Evolutionary conservation across 192 early-diverging fungal genomes (phyloP), one percentile per base, ranked within the genome.

Genomic region (Pilaira anomala): DNA sequence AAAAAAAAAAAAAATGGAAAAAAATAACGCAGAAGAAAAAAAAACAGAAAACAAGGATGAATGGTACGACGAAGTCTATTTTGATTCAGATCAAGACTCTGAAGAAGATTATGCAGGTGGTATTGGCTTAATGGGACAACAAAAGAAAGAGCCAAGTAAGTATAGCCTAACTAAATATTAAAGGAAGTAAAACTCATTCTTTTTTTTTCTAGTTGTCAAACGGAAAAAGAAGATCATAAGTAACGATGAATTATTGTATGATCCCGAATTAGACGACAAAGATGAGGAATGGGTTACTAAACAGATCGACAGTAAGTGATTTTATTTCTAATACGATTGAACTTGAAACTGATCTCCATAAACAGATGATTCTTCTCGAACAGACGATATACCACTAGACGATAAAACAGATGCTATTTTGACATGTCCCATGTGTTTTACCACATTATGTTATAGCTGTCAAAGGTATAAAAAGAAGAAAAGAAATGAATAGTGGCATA

Each of bases 381-480:
- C 24, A 62, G 46, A n/a, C 29, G 44, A 28, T 40, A 80, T 33
- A 51, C 66, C 44, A 63, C 52, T 36, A 57, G 68, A 56, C 14
- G 48, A 54, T 4, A 49, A 49, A 56, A 83, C 80, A 11, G 85
- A 87, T 36, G 83, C 86, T 3, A 76, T 84, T 19, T 64, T 88
- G 3, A 72, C 80, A 0, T 88, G 86, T 48, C 86, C 86, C 2
- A 67, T 85, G 75, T 88, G 86, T 36, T 68, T 86, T 13, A 80
- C 80, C 19, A 65, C 72, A 28, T 53, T 88, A 0, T 86, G 86
- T 60, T 82, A 78, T 60, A 81, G 77, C 19, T 86, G 83, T 39
- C 86, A 88, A 68, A 73, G 77, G 81, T 84, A 78, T 59, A 62
- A 3, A 14, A 30, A 53, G 24, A n/a, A n/a, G n/a, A n/a, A n/a